Conservation (phyloP, 495 filamentous ascomycete species). For the Aspergillus sclerotioniger region DNA sequence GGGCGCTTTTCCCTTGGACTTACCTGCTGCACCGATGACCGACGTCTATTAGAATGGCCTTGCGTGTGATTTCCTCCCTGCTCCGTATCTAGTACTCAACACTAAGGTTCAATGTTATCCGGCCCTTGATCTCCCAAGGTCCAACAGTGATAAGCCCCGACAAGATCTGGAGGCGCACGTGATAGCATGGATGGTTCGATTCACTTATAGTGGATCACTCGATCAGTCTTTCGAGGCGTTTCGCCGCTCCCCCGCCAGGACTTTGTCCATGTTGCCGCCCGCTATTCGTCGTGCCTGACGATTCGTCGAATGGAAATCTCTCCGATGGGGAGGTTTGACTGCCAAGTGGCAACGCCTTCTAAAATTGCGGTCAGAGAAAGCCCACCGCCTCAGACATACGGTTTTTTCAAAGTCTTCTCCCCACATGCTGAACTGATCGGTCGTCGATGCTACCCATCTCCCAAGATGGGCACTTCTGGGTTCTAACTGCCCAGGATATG, state of each 20-base stretch:
- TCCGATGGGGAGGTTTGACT: conserved; percentile 3
- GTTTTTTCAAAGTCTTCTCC: background rate
- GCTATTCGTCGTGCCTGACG: background rate
- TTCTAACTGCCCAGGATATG: background rate
- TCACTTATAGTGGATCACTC: background rate
- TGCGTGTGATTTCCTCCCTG: no score
- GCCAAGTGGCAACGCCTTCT: conserved; percentile 11
- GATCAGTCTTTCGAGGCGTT: background rate
- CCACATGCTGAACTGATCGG: background rate
- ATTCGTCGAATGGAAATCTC: conserved; percentile 3
- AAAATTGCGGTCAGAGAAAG: conserved; percentile 13
- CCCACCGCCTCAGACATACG: conserved; percentile 10
- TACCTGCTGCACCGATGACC: no score
- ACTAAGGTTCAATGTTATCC: no score
- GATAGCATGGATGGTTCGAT: background rate
- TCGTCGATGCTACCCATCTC: background rate
- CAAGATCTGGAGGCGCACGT: conserved; percentile 4
- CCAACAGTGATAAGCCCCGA: background rate
- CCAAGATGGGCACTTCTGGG: background rate
- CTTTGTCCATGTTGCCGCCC: background rate
- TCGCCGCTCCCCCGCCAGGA: background rate
- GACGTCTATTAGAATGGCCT: no score
- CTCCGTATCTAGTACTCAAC: no score
- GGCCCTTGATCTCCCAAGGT: no score
- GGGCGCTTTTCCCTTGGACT: no score